Percentiles rank a stretch among this genome's conserved stretches.
Evolutionary conservation across 164 flowering plant species (phyloP).

Genomic region (Brasenia schreberi): DNA sequence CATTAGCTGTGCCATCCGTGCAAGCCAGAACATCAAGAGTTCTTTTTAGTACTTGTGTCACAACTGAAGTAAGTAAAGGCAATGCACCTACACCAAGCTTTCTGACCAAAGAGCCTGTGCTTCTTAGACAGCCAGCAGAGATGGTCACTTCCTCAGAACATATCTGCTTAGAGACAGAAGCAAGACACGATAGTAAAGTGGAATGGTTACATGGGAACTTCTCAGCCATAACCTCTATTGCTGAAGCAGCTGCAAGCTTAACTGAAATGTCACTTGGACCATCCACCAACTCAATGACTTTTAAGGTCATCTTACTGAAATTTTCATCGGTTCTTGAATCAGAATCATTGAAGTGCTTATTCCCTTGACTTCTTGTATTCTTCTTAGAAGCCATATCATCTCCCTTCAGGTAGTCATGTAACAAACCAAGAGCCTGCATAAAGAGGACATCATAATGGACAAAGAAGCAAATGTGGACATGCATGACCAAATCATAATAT

Average conservation of each 20-base stretch:
- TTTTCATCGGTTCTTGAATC: constrained; percentile 39
- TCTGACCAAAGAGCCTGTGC: constrained; percentile 53
- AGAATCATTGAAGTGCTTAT: constrained; percentile 8
- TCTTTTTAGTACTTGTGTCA: constrained; percentile 31
- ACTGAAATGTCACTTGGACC: constrained; percentile 19
- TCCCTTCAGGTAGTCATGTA: constrained; percentile 49
- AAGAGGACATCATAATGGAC: neutral
- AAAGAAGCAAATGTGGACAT: neutral
- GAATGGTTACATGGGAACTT: constrained; percentile 35
- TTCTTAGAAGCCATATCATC: constrained; percentile 13
- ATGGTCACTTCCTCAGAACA: constrained; percentile 30
- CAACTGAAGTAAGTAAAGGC: constrained; percentile 53
- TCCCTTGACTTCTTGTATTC: constrained; percentile 13
- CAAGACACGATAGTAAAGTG: constrained; percentile 38
- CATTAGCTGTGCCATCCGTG: constrained; percentile 5
- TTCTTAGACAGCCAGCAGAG: constrained; percentile 55
- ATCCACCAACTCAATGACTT: constrained; percentile 52
- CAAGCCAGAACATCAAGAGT: constrained; percentile 14
- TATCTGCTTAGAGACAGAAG: constrained; percentile 35
- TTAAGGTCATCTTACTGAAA: constrained; percentile 35
- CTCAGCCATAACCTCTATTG: constrained; percentile 57
- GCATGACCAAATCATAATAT: neutral
- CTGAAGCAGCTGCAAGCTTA: constrained; percentile 55
- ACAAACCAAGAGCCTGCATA: constrained; percentile 66
- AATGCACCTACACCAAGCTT: constrained; percentile 76